These are phyloP conservation scores for Trichophyton mentagrophytes DNA, from an alignment of 2,329 filamentous ascomycete genomes.

Conservation along the genomic window DNA sequence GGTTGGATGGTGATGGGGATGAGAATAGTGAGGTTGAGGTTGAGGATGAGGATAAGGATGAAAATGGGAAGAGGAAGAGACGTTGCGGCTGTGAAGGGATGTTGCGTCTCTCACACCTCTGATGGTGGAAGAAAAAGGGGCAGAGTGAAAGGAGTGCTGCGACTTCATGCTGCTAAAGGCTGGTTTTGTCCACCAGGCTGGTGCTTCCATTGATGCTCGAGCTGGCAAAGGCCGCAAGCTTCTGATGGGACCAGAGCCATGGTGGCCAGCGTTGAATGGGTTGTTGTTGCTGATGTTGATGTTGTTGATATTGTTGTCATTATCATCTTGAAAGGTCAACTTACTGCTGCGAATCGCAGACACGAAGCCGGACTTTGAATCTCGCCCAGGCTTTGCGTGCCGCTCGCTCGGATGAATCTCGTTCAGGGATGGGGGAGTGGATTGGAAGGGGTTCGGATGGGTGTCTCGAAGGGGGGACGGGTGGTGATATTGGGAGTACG, in stretches of 20 bases:
- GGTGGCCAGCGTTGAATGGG: not conserved
- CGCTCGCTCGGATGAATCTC: slow-evolving; percentile 1
- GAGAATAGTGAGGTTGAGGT: too few species aligned
- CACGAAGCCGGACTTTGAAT: not conserved
- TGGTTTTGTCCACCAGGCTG: slow-evolving; percentile 2
- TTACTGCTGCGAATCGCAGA: slow-evolving; percentile 12
- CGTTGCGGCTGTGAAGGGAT: not conserved
- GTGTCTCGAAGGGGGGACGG: slow-evolving; percentile 11
- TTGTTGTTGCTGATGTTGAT: not conserved
- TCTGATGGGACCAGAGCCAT: not conserved
- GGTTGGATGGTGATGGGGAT: not conserved
- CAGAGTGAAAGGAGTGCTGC: not conserved
- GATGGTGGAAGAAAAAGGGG: not conserved
- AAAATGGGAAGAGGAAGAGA: too few species aligned
- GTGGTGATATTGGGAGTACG: slow-evolving; percentile 11
- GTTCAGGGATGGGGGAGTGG: slow-evolving; percentile 10
- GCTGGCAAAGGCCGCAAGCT: not conserved
- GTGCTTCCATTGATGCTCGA: not conserved
- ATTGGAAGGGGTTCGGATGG: slow-evolving; percentile 13
- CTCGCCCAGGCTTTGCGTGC: not conserved
- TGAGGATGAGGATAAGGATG: too few species aligned
- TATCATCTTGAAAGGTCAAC: slow-evolving; percentile 9
- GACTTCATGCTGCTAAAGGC: not conserved
- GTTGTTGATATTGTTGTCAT: not conserved
- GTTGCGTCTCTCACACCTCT: not conserved